Percentiles rank a stretch among this genome's conserved stretches.
Evolutionary conservation across 2,329 filamentous ascomycete genomes (phyloP).

Genomic region (Pseudogymnoascus sp.): DNA sequence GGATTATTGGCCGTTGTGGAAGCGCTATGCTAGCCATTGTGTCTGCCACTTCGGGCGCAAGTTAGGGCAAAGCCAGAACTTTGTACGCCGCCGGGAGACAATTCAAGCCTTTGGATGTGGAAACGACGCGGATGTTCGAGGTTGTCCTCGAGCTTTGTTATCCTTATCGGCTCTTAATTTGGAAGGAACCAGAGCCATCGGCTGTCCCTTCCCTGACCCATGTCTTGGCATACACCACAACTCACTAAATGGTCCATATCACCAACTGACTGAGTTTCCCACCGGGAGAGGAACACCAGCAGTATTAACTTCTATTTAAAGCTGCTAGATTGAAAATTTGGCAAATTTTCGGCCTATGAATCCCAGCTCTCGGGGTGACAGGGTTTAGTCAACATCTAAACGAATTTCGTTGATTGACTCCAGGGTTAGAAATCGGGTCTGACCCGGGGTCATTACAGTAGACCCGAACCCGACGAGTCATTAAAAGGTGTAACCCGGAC

Average conservation of each 20-base stretch:
- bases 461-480: no score
- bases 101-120: not conserved
- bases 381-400: not conserved
- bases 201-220: not conserved
- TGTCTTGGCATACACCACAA: not conserved
- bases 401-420: not conserved
- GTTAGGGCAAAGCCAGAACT: not conserved
- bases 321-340: not conserved
- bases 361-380: not conserved
- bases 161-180: constrained; percentile 2
- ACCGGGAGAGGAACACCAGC: not conserved
- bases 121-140: not conserved
- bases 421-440: no score
- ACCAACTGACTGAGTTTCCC: not conserved
- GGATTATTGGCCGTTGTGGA: not conserved
- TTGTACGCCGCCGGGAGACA: not conserved
- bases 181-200: not conserved
- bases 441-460: no score
- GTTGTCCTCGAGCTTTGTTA: constrained; percentile 1
- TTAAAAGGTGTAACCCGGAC: no score
- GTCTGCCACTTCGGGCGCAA: not conserved
- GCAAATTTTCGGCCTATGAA: not conserved
- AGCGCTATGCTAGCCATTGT: not conserved
- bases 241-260: not conserved
- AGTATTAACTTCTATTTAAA: not conserved